Percentiles rank a stretch among this genome's conserved stretches.
phyloP scores from a whole-genome alignment of 1,284 basidiomycete species.

The Fomitiporia mediterranea region DNA sequence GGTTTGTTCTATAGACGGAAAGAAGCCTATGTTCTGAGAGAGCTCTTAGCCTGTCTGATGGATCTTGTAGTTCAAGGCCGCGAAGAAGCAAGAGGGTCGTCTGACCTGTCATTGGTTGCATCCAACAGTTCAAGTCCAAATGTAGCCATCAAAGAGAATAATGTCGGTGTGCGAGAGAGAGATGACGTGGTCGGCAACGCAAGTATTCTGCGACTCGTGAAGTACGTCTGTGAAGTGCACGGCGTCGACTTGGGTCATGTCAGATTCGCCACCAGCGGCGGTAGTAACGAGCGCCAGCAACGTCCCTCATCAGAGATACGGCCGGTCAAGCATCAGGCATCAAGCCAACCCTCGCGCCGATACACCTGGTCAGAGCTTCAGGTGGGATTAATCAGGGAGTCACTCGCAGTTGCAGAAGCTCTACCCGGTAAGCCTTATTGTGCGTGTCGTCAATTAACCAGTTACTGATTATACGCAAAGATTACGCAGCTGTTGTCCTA shows the following conservation, averaged over 20 bases:
- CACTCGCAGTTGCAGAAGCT: conserved; percentile 84
- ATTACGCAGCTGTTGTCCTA: conserved; percentile 71
- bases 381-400: conserved; percentile 86
- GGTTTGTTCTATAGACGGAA: conserved; percentile 79
- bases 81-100: conserved; percentile 49
- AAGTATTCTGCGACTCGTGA: conserved; percentile 69
- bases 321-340: not conserved
- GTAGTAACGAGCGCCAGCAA: not conserved
- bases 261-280: conserved; percentile 24
- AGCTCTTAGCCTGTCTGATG: conserved; percentile 74
- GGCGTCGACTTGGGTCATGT: conserved; percentile 76
- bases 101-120: conserved; percentile 34
- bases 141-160: conserved; percentile 43
- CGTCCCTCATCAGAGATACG: not conserved
- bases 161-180: conserved; percentile 63
- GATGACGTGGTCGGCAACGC: conserved; percentile 76
- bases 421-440: conserved; percentile 67
- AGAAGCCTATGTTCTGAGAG: conserved; percentile 81
- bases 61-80: conserved; percentile 77
- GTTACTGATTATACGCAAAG: conserved; percentile 35
- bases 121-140: conserved; percentile 43
- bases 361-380: conserved; percentile 95
- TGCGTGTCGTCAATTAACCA: not conserved
- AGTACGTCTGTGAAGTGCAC: conserved; percentile 69
- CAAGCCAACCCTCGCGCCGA: conserved; percentile 39